Evolutionary conservation across 768 basidiomycete species (phyloP), one percentile per base, ranked within the genome.

Genomic region (Rhizopogon salebrosus): DNA sequence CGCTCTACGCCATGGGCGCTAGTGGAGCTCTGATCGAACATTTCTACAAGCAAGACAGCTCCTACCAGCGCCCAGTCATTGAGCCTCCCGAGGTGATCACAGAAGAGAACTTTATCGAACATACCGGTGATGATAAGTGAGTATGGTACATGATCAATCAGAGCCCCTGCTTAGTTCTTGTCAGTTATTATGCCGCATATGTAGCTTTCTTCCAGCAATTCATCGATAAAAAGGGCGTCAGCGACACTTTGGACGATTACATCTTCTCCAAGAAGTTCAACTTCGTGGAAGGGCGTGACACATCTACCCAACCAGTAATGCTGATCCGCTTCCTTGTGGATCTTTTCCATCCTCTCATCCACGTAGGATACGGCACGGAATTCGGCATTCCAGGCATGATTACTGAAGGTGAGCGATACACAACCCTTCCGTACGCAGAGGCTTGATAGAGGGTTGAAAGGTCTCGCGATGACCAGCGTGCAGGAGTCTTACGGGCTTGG

Each of bases 311-410:
- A 24, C 80, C 79, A 0, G 68, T 74, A 51, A 81, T 87, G 80
- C 62, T 86, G 6, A 71, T 67, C 51, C 77, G 82, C 14, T 71
- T 81, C 50, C 20, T 53, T 16, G 67, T 72, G 0, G 81, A 78
- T 0, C 58, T 87, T 22, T 3, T 86, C 2, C 87, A 89, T 56
- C 76, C 85, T 0, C 41, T 85, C 49, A 87, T 88, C 42, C 82
- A 87, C 58, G 57, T 69, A 10, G 85, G 83, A 2, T 78, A 80
- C 58, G 86, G 85, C 0, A 54, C 73, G 4, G 87, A 87, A 64
- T 87, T 88, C 55, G 75, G 76, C 9, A 43, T 87, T 35, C 79
- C 76, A 16, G 86, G 84, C 0, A 71, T 85, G 62, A 58, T 83
- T 1, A 77, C 76, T 6, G 85, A 88, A 74, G 87, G 85, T 83